A percentile compares a stretch with the other conserved stretches of the same genome.
Evolutionary conservation across 163 green algal species (phyloP).

Genomic region (Scenedesmus sp.): DNA sequence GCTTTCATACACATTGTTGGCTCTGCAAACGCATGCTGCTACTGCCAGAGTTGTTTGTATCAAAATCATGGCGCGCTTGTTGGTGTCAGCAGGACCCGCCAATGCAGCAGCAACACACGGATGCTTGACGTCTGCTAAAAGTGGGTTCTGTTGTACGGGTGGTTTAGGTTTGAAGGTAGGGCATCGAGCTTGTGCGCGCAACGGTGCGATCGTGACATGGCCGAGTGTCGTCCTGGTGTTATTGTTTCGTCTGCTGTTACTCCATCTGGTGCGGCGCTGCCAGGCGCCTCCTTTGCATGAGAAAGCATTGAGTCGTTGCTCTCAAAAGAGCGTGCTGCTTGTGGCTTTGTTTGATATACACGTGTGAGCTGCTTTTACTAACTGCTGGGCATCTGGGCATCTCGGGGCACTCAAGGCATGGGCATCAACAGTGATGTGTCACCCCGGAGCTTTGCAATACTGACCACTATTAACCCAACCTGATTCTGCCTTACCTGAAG

Average conservation of each 20-base stretch:
- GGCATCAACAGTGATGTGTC: background rate
- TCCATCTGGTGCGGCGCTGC: background rate
- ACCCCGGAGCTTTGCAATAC: background rate
- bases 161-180: too few species aligned
- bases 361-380: background rate
- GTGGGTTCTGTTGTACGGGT: too few species aligned
- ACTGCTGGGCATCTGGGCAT: background rate
- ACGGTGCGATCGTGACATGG: background rate
- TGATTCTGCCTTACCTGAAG: background rate
- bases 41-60: too few species aligned
- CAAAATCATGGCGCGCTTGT: too few species aligned
- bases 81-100: too few species aligned
- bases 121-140: too few species aligned
- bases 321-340: background rate
- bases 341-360: background rate
- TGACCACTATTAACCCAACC: background rate
- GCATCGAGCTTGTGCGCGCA: too few species aligned
- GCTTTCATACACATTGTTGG: background rate
- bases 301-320: background rate
- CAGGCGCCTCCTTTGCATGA: background rate
- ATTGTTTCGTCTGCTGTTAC: background rate
- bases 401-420: background rate
- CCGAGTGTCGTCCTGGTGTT: background rate
- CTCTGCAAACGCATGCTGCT: background rate
- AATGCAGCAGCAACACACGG: too few species aligned